phyloP scores from a whole-genome alignment of 2,329 filamentous ascomycete species.

The Fusarium sp. region DNA sequence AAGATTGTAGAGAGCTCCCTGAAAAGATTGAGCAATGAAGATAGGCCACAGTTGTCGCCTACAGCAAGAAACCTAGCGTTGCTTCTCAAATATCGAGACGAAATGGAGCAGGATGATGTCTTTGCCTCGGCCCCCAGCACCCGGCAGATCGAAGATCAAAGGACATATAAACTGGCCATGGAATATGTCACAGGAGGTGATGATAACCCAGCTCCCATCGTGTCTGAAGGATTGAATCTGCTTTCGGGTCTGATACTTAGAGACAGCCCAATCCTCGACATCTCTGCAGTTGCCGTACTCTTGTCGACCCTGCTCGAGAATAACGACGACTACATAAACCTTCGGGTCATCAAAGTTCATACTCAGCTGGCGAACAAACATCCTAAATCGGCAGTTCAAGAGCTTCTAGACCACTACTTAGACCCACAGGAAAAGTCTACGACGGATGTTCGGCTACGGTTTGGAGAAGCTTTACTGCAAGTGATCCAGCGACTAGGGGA shows the following conservation, averaged over 20 bases:
- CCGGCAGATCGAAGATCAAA: slow-evolving; percentile 68
- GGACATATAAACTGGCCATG: slow-evolving; percentile 71
- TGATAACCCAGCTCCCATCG: slow-evolving; percentile 74
- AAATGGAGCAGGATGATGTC: slow-evolving; percentile 60
- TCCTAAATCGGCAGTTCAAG: slow-evolving; percentile 69
- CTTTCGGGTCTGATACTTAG: slow-evolving; percentile 67
- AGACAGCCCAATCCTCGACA: slow-evolving; percentile 70
- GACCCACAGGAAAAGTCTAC: slow-evolving; percentile 69
- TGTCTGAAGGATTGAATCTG: slow-evolving; percentile 72
- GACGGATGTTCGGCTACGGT: slow-evolving; percentile 73
- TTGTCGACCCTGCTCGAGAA: slow-evolving; percentile 74
- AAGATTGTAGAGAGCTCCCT: slow-evolving; percentile 63
- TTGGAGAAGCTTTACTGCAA: slow-evolving; percentile 75
- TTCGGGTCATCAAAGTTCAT: slow-evolving; percentile 74
- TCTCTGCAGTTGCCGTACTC: slow-evolving; percentile 72
- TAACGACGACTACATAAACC: slow-evolving; percentile 77
- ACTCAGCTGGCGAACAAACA: slow-evolving; percentile 71
- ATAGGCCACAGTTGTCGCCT: slow-evolving; percentile 57
- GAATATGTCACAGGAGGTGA: slow-evolving; percentile 69
- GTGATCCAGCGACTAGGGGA: slow-evolving; percentile 71
- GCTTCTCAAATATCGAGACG: slow-evolving; percentile 67
- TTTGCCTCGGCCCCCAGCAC: slow-evolving; percentile 54
- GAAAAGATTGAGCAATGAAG: slow-evolving; percentile 53
- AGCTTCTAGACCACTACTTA: slow-evolving; percentile 75
- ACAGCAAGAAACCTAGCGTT: slow-evolving; percentile 69